Conservation (phyloP, 148 eudicot genomes). For the Chenopodium album region DNA sequence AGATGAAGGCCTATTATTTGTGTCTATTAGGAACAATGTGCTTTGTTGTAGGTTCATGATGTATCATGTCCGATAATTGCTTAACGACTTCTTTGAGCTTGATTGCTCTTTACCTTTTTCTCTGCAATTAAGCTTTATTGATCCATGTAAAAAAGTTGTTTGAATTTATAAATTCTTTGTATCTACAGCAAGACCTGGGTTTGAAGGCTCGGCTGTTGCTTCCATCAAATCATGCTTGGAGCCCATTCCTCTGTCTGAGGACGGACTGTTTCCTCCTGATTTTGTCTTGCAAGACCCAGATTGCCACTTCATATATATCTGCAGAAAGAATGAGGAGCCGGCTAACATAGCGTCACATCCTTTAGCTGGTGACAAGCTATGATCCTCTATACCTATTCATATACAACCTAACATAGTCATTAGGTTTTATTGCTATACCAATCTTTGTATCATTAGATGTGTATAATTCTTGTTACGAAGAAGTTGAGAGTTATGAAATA, state of each 20-base stretch:
- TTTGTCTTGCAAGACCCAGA: slow-evolving; percentile 83
- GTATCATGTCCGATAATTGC: background rate
- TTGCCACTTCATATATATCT: slow-evolving; percentile 80
- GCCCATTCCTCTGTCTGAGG: slow-evolving; percentile 63
- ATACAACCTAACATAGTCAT: background rate
- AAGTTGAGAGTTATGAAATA: background rate
- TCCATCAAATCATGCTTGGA: slow-evolving; percentile 52
- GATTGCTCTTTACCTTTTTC: background rate
- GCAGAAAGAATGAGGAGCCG: slow-evolving; percentile 47
- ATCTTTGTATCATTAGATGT: slow-evolving; percentile 19
- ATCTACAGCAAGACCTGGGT: slow-evolving; percentile 91
- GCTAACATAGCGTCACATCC: slow-evolving; percentile 13
- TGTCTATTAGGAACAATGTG: background rate
- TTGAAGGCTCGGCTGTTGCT: slow-evolving; percentile 46
- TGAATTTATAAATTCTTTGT: background rate
- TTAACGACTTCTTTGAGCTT: background rate
- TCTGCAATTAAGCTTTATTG: no score
- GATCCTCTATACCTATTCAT: slow-evolving; percentile 7
- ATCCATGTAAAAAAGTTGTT: background rate
- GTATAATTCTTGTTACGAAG: slow-evolving; percentile 15
- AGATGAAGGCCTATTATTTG: background rate
- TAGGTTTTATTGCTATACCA: slow-evolving; percentile 3
- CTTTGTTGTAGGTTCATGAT: background rate
- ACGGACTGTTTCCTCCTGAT: slow-evolving; percentile 65
- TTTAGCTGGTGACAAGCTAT: background rate